phyloP scores from a whole-genome alignment of 179 eudicot species.

The Nepenthes alata region DNA sequence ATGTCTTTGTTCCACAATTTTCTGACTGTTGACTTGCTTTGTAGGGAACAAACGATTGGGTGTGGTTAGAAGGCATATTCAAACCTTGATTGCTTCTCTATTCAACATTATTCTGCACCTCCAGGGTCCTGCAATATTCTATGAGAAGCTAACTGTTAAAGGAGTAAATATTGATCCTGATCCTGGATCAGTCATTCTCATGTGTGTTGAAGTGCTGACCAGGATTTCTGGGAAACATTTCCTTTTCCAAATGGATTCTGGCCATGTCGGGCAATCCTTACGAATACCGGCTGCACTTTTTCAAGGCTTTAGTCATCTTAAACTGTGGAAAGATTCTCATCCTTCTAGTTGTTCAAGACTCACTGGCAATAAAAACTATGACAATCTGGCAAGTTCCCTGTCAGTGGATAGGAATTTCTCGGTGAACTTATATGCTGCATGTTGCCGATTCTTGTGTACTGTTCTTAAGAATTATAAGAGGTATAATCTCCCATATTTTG shows the following conservation, averaged over 20 bases:
- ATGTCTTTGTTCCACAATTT: not conserved
- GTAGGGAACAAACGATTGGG: slow-evolving; percentile 51
- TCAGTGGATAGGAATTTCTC: slow-evolving; percentile 47
- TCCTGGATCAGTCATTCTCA: slow-evolving; percentile 68
- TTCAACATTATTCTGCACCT: slow-evolving; percentile 71
- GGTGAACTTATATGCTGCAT: slow-evolving; percentile 60
- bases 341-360: slow-evolving; percentile 13
- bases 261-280: slow-evolving; percentile 53
- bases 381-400: slow-evolving; percentile 10
- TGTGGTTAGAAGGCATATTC: slow-evolving; percentile 47
- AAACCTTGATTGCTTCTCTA: slow-evolving; percentile 46
- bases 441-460: slow-evolving; percentile 68
- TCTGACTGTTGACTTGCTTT: slow-evolving; percentile 7
- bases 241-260: slow-evolving; percentile 43
- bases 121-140: slow-evolving; percentile 58
- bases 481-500: slow-evolving; percentile 19
- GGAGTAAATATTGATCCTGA: slow-evolving; percentile 39
- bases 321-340: slow-evolving; percentile 14
- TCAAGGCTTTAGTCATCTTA: slow-evolving; percentile 36
- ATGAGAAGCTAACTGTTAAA: slow-evolving; percentile 10
- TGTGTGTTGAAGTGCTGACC: slow-evolving; percentile 74
- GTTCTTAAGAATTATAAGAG: slow-evolving; percentile 67
- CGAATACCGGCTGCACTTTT: slow-evolving; percentile 54
- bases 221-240: slow-evolving; percentile 59
- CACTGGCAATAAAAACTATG: slow-evolving; percentile 15